Evolutionary conservation across 257 asterid species (phyloP), one percentile per base, ranked within the genome.

Genomic region (Przewalskia tangutica): DNA sequence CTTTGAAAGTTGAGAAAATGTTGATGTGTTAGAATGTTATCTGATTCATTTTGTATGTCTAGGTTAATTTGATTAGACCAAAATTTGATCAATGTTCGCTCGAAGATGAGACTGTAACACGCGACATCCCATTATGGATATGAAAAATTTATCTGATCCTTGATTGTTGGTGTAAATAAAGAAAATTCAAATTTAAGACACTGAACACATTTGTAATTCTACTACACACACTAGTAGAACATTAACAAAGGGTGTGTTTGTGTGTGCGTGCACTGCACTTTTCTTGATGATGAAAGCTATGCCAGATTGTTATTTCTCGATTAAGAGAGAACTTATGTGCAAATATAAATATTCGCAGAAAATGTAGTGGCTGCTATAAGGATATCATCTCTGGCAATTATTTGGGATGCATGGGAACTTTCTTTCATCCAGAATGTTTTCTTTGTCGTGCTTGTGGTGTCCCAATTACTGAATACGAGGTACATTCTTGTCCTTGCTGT

Each of bases 371-470:
- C 81, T 96, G 99, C 87, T 87, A 92, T 81, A 82, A 86, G 14
- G 98, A 93, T 83, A 93, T 94, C 70, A 93, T 95, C 46, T 90
- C 91, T 62, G 97, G 99, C 77, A 86, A 95, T 84, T 91, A 88
- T 84, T 89, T 96, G 88, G 94, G 92, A 86, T 96, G 98, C 87
- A 91, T 94, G 96, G 92, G 90, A 87, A 95, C 93, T 73, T 89
- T 94, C 44, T 96, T 97, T 98, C 99, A 96, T 88, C 98, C 99
- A 27, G 98, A 93, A 85, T 96, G 99, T 81, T 92, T 96, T 78
- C 92, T 94, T 82, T 96, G 99, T 86, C 93, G 87, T 67, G 97
- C 97, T 18, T 96, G 98, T 85, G 88, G 87, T 83, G 94, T 88
- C 82, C 97, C 97, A 27, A 94, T 96, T 82, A 87, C 95, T 71